Evolutionary conservation across 352 stramenopile genomes (phyloP), one percentile per base, ranked within the genome.

Genomic region (Pythium scleroteichum): DNA sequence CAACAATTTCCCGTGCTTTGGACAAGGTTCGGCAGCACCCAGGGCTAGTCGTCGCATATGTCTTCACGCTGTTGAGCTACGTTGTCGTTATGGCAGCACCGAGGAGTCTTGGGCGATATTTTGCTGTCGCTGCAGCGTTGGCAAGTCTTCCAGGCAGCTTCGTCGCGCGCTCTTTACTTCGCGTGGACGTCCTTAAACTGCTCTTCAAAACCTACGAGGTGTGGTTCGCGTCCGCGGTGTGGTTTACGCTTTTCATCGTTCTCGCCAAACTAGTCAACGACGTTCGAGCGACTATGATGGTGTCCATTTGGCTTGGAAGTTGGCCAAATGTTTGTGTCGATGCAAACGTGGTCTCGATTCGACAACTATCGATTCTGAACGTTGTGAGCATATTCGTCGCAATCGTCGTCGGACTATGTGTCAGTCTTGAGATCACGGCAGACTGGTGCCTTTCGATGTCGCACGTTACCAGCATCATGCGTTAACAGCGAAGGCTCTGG

Each of bases 301-400:
- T 66, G 3, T 29, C 48, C 13, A 19, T 50, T n/a, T 66, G 59
- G 50, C 9, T 61, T 0, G 41, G 51, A 17, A 52, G 44, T n/a
- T 53, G 50, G 45, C 44, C 50, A n/a, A 62, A 50, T 38, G 32
- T 61, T 22, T 48, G 58, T 5, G 47, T 55, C 38, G 59, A 66
- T 19, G 53, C 59, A 13, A 41, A 29, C 16, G 17, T 66, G 8
- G 26, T 24, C 23, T 35, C 38, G 19, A 53, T 64, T 20, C 57
- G 57, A 17, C 49, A 16, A 19, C 19, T 64, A 16, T 33, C 41
- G 6, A 27, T 58, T n/a, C 24, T 66, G 13, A 66, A 41, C 33
- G 19, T 33, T 16, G 41, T 59, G 27, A 47, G 40, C 51, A 54
- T 59, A 27, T 20, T 53, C 27, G 14, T 44, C 27, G 32, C 32